Base-by-base conservation (phyloP, 1,139 yeast species). In the Komagataea norvegica region DNA sequence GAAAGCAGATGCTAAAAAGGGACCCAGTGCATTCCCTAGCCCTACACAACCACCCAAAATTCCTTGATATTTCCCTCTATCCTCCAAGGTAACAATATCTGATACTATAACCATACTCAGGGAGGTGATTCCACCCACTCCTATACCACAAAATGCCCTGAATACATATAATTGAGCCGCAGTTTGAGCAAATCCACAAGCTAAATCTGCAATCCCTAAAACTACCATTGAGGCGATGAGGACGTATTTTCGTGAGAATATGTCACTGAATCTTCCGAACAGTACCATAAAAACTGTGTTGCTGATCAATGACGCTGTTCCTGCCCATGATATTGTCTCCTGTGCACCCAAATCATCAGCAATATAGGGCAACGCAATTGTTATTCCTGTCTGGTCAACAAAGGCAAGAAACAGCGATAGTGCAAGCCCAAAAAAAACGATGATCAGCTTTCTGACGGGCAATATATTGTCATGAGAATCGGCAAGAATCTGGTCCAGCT, bases 1-100 rank as follows among this genome's bases (percentile, higher is more conserved):
- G 41, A 75, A 70, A 0, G 71, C 76, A 21, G 77, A 75, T 42
- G 77, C 76, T 16, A 77, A 54, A 38, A 77, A 66, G 0, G 83
- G 83, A 0, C 82, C 83, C 11, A 71, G 46, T 1, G 73, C 73
- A 38, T 70, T 67, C 3, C 82, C 80, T 9, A 74, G 45, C 0
- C 79, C 79, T 22, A 74, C 43, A 38, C 44, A 42, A 1, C 46
- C 36, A 5, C 49, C 43, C 57, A 74, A 36, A 62, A 52, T 43
- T 68, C 72, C 72, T 47, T 67, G 70, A 45, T 62, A 67, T 31
- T 56, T 57, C 1, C 70, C 72, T 34, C 72, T 55, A 22, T 65
- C 57, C 29, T 60, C 49, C 14, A 67, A 45, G 6, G 69, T 56
- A n/a, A 65, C 68, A 25, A 65, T 49, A 46, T 68, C 73, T 26